These are phyloP conservation scores for Hordeum marinum DNA, from an alignment of 176 grass and related monocot genomes.

Conservation along the genomic window DNA sequence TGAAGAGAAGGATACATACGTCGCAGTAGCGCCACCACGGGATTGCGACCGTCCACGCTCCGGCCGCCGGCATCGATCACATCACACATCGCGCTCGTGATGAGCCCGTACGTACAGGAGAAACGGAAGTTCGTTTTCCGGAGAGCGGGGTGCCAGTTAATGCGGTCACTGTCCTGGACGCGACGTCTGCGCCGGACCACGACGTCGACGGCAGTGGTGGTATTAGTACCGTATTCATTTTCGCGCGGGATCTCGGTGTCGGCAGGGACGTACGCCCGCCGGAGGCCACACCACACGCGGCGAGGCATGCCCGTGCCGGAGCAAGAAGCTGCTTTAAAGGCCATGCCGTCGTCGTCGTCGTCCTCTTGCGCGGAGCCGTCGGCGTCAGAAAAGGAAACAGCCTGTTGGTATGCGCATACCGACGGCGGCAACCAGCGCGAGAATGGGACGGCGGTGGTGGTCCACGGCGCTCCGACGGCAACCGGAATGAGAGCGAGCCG, in stretches of 20 bases:
- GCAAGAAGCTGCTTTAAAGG: no score
- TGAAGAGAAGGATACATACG: no score
- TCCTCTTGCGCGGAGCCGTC: background rate
- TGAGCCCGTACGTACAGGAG: background rate
- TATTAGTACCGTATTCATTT: background rate
- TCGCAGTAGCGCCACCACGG: no score
- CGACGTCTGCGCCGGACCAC: background rate
- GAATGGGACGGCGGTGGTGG: no score
- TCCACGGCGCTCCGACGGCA: no score
- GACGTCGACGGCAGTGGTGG: background rate
- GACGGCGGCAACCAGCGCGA: background rate
- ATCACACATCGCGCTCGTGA: background rate
- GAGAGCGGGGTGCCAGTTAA: background rate
- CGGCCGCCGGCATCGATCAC: background rate
- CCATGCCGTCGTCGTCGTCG: no score
- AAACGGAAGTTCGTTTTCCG: background rate
- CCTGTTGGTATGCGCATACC: background rate
- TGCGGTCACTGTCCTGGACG: background rate
- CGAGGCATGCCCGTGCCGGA: no score
- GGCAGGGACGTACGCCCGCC: background rate
- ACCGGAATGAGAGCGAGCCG: no score
- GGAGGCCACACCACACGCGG: background rate
- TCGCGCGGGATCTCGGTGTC: background rate
- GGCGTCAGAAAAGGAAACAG: background rate
- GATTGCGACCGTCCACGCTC: background rate